Conservation (phyloP, 768 basidiomycete genomes). For the Hydnum rufescens region DNA sequence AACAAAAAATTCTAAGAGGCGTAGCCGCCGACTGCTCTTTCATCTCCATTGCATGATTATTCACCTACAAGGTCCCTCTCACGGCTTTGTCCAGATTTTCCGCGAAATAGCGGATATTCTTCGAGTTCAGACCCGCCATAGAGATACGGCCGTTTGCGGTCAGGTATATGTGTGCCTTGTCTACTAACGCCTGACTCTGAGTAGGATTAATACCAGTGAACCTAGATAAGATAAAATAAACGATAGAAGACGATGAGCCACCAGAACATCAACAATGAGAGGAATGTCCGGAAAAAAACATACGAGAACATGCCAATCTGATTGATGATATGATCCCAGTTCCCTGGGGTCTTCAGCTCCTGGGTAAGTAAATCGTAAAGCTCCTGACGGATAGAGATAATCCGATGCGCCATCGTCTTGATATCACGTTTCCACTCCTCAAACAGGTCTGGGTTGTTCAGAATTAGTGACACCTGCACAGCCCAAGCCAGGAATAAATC, state of each 20-base stretch:
- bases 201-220: conserved; percentile 60
- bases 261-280: conserved; percentile 12
- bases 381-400: conserved; percentile 77
- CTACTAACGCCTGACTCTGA: conserved; percentile 48
- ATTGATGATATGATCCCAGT: conserved; percentile 86
- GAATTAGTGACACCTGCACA: conserved; percentile 51
- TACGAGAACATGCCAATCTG: conserved; percentile 99
- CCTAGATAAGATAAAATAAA: conserved; percentile 22
- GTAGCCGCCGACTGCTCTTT: too few relatives aligned
- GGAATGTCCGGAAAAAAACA: conserved; percentile 14
- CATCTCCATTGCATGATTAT: too few relatives aligned
- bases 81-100: conserved; percentile 47
- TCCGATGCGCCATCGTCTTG: conserved; percentile 77
- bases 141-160: conserved; percentile 79
- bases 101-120: conserved; percentile 63
- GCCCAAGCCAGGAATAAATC: neutral
- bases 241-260: neutral
- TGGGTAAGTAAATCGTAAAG: conserved; percentile 54
- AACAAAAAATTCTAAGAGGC: too few relatives aligned
- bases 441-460: conserved; percentile 56
- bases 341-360: conserved; percentile 70
- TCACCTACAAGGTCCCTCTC: conserved; percentile 26
- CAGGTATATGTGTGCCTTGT: conserved; percentile 67
- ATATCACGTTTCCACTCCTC: conserved; percentile 84
- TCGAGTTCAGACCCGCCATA: conserved; percentile 77